Evolutionary conservation across 129 eudicot species (phyloP), one percentile per base, ranked within the genome.

Genomic region (Glebionis coronaria): DNA sequence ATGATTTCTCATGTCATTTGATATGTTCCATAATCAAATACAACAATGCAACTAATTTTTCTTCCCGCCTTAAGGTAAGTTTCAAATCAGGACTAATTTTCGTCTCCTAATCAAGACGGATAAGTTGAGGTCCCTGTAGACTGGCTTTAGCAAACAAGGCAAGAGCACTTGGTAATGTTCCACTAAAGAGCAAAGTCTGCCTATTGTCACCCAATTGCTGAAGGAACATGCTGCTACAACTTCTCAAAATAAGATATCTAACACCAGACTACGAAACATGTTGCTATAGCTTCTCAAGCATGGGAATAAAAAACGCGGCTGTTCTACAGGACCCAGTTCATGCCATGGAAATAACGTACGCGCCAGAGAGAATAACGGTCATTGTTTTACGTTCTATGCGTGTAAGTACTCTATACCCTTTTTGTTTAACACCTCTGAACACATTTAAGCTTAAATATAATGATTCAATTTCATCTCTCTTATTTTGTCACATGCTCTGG

Each of bases 131-230:
- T 58, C 89, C 99, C 67, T 95, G 82, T 18, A 93, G 82, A 58
- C 99, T 97, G 19, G 97, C 99, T 76, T 86, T 88, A 44, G 97
- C 99, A 86, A 93, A 93, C 74, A 88, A 95, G 0, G 90, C 95
- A 52, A 89, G 85, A 42, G 90, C 92, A 78, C 95, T 84, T 15
- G 97, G 99, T 70, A 93, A 76, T 38, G 99, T 93, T 63, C 97
- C 99, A 76, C n/a, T n/a, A n/a, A n/a, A n/a, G n/a, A n/a, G n/a
- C n/a, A n/a, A n/a, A n/a, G n/a, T n/a, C n/a, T n/a, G n/a, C n/a
- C n/a, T n/a, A n/a, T n/a, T n/a, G n/a, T n/a, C n/a, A n/a, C n/a
- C n/a, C n/a, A n/a, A n/a, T n/a, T n/a, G n/a, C n/a, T n/a, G n/a
- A n/a, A n/a, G n/a, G n/a, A n/a, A n/a, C n/a, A n/a, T n/a, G n/a